phyloP scores from a whole-genome alignment of 129 eudicot genomes.

The Flaveria linearis region DNA sequence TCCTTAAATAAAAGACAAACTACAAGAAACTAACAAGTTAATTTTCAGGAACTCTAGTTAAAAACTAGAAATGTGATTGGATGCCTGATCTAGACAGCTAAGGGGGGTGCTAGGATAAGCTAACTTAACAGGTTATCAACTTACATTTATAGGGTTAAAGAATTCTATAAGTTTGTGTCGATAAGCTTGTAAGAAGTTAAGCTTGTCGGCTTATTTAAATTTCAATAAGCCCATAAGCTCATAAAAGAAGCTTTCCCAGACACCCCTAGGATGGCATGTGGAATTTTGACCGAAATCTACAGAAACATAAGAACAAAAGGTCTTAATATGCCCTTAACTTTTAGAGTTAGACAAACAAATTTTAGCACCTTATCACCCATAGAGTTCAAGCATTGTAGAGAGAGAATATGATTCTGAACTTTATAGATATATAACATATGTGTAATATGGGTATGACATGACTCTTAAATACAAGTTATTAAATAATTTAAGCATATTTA shows the following conservation, averaged over 20 bases:
- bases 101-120: background rate
- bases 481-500: background rate
- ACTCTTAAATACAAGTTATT: background rate
- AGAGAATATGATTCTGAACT: background rate
- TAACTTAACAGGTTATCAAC: background rate
- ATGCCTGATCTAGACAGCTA: constrained; percentile 13
- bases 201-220: background rate
- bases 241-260: background rate
- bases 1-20: background rate
- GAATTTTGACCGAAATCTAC: constrained; percentile 2
- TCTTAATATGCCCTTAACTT: background rate
- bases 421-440: background rate
- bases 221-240: background rate
- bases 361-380: constrained; percentile 22
- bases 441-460: background rate
- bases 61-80: constrained; percentile 1
- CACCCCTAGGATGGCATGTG: constrained; percentile 9
- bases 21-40: background rate
- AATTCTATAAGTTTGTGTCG: background rate
- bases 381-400: background rate
- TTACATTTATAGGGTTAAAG: background rate
- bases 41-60: constrained; percentile 6
- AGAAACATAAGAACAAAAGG: background rate
- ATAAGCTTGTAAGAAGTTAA: background rate
- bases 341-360: background rate